phyloP scores from a whole-genome alignment of 1,284 basidiomycete genomes.

The Puccinia triticina region DNA sequence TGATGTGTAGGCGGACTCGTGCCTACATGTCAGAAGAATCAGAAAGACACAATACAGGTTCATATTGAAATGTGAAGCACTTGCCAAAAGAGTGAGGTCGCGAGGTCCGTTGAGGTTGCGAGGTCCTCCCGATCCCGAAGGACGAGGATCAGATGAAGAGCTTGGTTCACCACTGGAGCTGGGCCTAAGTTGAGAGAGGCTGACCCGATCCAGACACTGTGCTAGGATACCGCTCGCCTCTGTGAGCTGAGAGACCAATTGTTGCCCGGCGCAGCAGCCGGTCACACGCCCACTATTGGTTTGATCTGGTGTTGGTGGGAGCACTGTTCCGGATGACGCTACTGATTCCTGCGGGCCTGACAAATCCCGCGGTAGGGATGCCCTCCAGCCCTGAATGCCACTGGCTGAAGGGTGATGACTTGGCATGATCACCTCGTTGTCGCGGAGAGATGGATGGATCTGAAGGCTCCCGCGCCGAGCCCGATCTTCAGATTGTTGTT shows the following conservation, averaged over 20 bases:
- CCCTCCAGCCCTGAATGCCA: conserved; percentile 16
- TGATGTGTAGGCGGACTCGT: conserved; percentile 26
- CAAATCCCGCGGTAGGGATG: neutral
- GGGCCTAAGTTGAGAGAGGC: neutral
- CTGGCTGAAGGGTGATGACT: neutral
- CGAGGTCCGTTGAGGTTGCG: neutral
- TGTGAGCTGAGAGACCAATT: neutral
- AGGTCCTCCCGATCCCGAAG: neutral
- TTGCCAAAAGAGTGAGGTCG: conserved; percentile 18
- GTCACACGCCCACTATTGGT: neutral
- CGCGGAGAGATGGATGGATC: neutral
- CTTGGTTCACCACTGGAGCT: conserved; percentile 2
- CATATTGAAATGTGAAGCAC: neutral
- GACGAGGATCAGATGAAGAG: neutral
- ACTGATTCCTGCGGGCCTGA: neutral
- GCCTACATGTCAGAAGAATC: neutral
- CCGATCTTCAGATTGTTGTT: too few species aligned
- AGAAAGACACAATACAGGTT: neutral
- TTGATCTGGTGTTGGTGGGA: neutral
- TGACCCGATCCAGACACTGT: neutral
- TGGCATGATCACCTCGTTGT: neutral
- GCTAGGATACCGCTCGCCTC: neutral
- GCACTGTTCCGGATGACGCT: neutral
- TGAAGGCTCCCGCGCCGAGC: neutral
- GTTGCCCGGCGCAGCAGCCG: neutral